phyloP scores from a whole-genome alignment of 306 rosid genomes.

The Arachis stenosperma region DNA sequence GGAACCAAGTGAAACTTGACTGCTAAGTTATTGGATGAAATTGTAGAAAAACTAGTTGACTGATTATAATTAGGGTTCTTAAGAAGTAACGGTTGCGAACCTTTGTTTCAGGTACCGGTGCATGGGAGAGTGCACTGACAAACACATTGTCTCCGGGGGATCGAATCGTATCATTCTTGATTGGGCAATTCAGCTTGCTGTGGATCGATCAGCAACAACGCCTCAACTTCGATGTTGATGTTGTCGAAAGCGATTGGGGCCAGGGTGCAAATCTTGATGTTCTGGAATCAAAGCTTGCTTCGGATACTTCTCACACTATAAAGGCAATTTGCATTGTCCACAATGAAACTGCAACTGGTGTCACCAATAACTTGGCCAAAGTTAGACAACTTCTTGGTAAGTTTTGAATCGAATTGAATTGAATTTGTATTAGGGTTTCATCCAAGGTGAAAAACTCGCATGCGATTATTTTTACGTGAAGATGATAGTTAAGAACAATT shows the following conservation, averaged over 20 bases:
- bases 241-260: constrained; percentile 97
- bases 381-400: constrained; percentile 87
- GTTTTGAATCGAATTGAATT: constrained; percentile 30
- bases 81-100: constrained; percentile 29
- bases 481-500: too few relatives aligned
- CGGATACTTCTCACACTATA: constrained; percentile 74
- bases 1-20: neutral
- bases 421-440: too few relatives aligned
- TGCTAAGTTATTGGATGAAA: neutral
- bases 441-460: too few relatives aligned
- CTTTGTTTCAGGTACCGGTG: constrained; percentile 82
- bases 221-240: constrained; percentile 90
- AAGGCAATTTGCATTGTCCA: constrained; percentile 97
- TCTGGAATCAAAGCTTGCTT: constrained; percentile 86
- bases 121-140: constrained; percentile 99
- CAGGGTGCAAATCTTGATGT: constrained; percentile 87
- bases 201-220: constrained; percentile 99
- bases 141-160: constrained; percentile 98
- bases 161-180: constrained; percentile 81
- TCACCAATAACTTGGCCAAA: constrained; percentile 78
- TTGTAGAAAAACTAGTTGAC: neutral
- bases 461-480: too few relatives aligned
- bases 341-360: constrained; percentile 98
- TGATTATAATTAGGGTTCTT: neutral
- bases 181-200: constrained; percentile 98